Percentiles rank a stretch among this genome's conserved stretches.
These are phyloP conservation scores for Xylaria multiplex DNA, from an alignment of 2,329 filamentous ascomycete species.

Conservation along the genomic window DNA sequence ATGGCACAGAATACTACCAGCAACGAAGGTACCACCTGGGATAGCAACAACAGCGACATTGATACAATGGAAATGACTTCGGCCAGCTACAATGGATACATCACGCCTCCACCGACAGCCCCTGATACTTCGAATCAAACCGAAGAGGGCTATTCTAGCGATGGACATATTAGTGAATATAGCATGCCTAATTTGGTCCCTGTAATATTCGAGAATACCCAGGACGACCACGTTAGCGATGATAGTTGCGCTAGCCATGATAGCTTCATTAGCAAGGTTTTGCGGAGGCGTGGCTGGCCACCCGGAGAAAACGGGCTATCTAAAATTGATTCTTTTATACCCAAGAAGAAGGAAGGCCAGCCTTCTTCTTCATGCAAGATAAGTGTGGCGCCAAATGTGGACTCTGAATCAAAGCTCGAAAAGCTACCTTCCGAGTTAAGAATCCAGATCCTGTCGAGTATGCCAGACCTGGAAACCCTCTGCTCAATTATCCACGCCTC, in stretches of 20 bases:
- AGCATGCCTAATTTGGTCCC: too few species aligned
- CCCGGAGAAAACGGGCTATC: neutral
- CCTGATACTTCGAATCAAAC: too few species aligned
- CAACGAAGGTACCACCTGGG: too few species aligned
- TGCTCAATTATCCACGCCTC: conserved; percentile 36
- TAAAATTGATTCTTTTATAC: neutral
- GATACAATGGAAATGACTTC: too few species aligned
- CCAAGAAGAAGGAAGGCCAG: neutral
- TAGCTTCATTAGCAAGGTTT: neutral
- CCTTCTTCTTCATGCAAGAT: neutral
- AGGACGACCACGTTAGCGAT: neutral
- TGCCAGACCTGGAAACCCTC: conserved; percentile 36
- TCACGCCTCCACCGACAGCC: too few species aligned
- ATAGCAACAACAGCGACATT: too few species aligned
- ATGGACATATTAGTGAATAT: neutral
- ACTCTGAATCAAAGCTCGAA: conserved; percentile 18
- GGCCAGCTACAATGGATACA: too few species aligned
- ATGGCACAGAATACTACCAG: too few species aligned
- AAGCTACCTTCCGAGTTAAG: conserved; percentile 30
- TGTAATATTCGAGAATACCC: too few species aligned
- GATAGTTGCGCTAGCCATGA: conserved; percentile 5
- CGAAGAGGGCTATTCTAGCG: neutral
- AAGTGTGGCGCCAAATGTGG: neutral
- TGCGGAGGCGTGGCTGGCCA: neutral
- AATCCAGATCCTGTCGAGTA: conserved; percentile 30